A percentile compares a stretch with the other conserved stretches of the same genome.
Conservation (phyloP, 225 moss, liverwort and hornwort species). For the Lunularia cruciata region DNA sequence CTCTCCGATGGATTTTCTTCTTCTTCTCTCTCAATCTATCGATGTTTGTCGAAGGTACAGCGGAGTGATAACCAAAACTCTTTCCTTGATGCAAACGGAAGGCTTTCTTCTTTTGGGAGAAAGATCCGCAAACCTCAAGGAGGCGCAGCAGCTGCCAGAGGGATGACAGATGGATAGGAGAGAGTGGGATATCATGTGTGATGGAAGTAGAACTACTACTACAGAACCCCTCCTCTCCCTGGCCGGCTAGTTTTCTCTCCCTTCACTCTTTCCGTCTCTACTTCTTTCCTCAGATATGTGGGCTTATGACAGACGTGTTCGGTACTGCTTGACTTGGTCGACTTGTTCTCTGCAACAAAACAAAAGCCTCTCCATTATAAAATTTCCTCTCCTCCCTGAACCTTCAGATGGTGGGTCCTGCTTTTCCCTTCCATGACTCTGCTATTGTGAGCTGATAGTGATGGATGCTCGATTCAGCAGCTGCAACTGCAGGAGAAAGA, state of each 20-base stretch:
- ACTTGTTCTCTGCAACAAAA: not conserved
- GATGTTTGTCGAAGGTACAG: not conserved
- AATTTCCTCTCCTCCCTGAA: not conserved
- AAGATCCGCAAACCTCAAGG: not conserved
- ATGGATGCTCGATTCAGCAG: too few relatives aligned
- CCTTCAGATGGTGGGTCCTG: not conserved
- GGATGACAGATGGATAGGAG: not conserved
- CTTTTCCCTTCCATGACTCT: not conserved
- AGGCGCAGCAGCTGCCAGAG: not conserved
- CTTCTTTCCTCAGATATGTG: not conserved
- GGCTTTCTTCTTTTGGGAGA: conserved; percentile 4
- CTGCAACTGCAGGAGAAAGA: not conserved
- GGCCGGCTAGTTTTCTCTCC: not conserved
- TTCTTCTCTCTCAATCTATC: not conserved
- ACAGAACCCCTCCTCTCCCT: not conserved
- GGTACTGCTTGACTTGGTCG: not conserved
- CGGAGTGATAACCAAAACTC: not conserved
- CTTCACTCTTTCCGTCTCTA: not conserved
- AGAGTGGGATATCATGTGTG: not conserved
- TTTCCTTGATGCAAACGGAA: too few relatives aligned
- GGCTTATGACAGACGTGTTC: conserved; percentile 1
- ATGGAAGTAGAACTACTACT: too few relatives aligned
- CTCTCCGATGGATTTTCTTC: not conserved
- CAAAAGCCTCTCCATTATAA: not conserved
- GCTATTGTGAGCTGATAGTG: too few relatives aligned